Evolutionary conservation across 495 filamentous ascomycete species (phyloP).

Genomic region (Neurospora sp.): DNA sequence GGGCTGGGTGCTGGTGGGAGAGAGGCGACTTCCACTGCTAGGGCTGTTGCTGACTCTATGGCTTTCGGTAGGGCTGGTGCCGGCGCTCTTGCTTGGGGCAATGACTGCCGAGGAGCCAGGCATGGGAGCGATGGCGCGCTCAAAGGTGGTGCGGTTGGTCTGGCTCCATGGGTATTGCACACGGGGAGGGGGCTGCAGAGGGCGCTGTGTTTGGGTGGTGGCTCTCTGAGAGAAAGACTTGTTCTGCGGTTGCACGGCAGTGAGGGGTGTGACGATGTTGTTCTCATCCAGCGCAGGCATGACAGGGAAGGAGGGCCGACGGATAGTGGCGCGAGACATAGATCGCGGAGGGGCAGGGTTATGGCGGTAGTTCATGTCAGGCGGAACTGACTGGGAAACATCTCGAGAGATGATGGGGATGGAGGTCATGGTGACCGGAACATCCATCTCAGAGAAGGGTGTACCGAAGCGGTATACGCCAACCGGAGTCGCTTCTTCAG

Average conservation of each 20-base stretch:
- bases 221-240: conserved; percentile 24
- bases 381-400: conserved; percentile 79
- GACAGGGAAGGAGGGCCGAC: conserved; percentile 46
- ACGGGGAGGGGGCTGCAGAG: conserved; percentile 36
- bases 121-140: conserved; percentile 24
- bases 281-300: conserved; percentile 49
- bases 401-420: conserved; percentile 60
- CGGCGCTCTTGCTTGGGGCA: conserved; percentile 2
- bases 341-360: conserved; percentile 32
- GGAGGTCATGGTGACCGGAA: conserved; percentile 68
- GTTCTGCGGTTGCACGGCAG: conserved; percentile 12
- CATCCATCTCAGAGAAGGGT: conserved; percentile 81
- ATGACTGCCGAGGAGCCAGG: conserved; percentile 13
- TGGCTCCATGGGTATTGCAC: conserved; percentile 38
- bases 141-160: conserved; percentile 26
- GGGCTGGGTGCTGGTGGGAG: conserved; percentile 16
- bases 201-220: conserved; percentile 19
- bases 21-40: conserved; percentile 44
- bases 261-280: conserved; percentile 19
- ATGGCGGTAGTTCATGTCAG: conserved; percentile 70
- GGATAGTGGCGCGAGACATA: conserved; percentile 44
- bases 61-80: conserved; percentile 32
- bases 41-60: not conserved
- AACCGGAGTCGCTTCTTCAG: conserved; percentile 38
- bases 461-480: conserved; percentile 62